Evolutionary conservation across 2,329 filamentous ascomycete genomes (phyloP).

Genomic region (Aspergillus arachidicola): DNA sequence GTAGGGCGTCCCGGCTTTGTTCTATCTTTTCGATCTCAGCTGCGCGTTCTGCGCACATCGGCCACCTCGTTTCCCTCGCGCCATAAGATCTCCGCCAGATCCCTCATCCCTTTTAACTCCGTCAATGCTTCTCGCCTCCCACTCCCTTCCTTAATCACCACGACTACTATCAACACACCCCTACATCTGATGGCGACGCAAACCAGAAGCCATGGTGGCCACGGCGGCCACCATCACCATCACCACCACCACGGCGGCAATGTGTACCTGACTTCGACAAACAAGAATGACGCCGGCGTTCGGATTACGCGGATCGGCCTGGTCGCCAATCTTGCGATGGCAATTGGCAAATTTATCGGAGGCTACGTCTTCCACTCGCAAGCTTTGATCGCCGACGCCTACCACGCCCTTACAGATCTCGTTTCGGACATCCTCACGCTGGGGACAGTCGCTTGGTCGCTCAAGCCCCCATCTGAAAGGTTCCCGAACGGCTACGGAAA

Average conservation of each 20-base stretch:
- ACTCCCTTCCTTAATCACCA: slow-evolving; percentile 16
- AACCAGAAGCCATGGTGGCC: slow-evolving; percentile 47
- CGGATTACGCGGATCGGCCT: slow-evolving; percentile 89
- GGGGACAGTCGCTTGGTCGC: slow-evolving; percentile 89
- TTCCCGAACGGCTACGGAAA: slow-evolving; percentile 96
- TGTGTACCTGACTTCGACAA: slow-evolving; percentile 74
- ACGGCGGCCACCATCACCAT: slow-evolving; percentile 62
- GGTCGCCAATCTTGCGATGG: slow-evolving; percentile 91
- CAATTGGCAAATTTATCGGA: slow-evolving; percentile 85
- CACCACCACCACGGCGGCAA: slow-evolving; percentile 82
- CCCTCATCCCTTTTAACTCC: slow-evolving; percentile 10
- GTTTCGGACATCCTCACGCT: slow-evolving; percentile 94
- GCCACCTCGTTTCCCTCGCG: slow-evolving; percentile 12
- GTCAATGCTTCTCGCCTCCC: slow-evolving; percentile 20
- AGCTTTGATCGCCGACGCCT: slow-evolving; percentile 87
- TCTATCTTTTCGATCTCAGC: slow-evolving; percentile 20
- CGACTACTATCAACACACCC: slow-evolving; percentile 32
- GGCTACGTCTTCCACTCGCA: slow-evolving; percentile 96
- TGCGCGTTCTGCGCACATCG: slow-evolving; percentile 28
- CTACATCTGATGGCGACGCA: slow-evolving; percentile 44
- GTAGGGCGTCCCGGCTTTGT: slow-evolving; percentile 15
- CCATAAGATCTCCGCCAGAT: slow-evolving; percentile 17
- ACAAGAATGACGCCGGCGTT: slow-evolving; percentile 90
- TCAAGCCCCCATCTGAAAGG: slow-evolving; percentile 77
- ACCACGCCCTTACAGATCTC: slow-evolving; percentile 92